A percentile compares a stretch with the other conserved stretches of the same genome.
Conservation (phyloP, 1,284 basidiomycete genomes). For the Neonothopanus nambi region DNA sequence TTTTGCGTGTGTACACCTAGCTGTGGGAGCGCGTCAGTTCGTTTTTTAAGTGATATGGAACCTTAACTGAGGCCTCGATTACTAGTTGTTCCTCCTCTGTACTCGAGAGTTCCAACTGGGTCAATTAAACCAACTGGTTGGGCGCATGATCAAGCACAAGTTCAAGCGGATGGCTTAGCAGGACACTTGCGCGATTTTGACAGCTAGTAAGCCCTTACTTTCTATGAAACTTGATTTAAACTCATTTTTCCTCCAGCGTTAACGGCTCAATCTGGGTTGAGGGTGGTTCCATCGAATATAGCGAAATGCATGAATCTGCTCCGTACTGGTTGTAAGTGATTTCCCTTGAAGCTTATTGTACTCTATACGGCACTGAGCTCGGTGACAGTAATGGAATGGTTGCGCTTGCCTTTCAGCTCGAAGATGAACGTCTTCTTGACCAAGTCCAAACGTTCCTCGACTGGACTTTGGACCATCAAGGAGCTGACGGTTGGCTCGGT, state of each 20-base stretch:
- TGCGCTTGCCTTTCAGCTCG: conserved; percentile 38
- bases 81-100: conserved; percentile 32
- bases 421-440: conserved; percentile 33
- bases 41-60: neutral
- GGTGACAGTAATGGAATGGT: conserved; percentile 36
- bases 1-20: neutral
- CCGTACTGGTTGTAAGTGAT: conserved; percentile 43
- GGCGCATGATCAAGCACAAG: conserved; percentile 37
- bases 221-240: neutral
- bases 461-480: conserved; percentile 36
- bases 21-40: conserved; percentile 3
- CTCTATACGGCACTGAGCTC: neutral
- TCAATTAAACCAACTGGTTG: conserved; percentile 39
- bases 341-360: neutral
- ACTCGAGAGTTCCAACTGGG: conserved; percentile 32
- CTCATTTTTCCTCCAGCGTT: conserved; percentile 25
- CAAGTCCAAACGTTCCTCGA: conserved; percentile 39
- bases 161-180: conserved; percentile 39
- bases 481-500: conserved; percentile 40
- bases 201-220: conserved; percentile 30
- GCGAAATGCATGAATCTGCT: conserved; percentile 41
- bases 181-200: conserved; percentile 39
- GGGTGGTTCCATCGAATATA: conserved; percentile 41
- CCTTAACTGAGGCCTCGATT: neutral
- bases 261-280: conserved; percentile 42